Evolutionary conservation across 1,284 basidiomycete genomes (phyloP), one percentile per base, ranked within the genome.

Genomic region (Flammula alnicola): DNA sequence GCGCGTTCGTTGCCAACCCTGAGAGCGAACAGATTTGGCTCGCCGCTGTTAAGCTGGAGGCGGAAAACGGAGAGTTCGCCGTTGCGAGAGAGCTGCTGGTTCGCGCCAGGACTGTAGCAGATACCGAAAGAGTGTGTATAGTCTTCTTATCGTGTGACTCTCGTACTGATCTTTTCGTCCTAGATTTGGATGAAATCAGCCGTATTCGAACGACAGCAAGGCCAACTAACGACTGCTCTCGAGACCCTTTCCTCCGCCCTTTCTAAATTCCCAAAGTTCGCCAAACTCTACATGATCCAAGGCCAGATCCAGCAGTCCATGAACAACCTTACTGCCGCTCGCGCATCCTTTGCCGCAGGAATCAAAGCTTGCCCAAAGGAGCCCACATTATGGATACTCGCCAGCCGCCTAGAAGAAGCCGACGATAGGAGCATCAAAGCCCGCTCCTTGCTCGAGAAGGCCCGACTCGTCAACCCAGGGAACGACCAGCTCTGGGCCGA

Each of bases 101-200:
- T 46, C 87, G 95, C 55, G 96, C 96, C 5, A 77, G 95, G 47
- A 86, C 83, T 10, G 91, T 96, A 19, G 95, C 95, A 0, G 89
- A 93, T 61, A 96, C 95, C 0, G 88, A 95, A 60, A 75, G 94
- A 66, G 95, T 95, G 56, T 60, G 85, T 72, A 16, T 37, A 39
- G 42, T 19, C 31, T 37, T 41, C 29, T 25, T 27, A 19, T 16
- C 16, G 14, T 14, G 31, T 29, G 3, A 27, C 3, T 6, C 35
- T 9, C 11, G 20, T 19, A 41, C 26, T 42, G 10, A 22, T 36
- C 14, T 36, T 1, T 35, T 32, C 7, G 30, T 37, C 44, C 41
- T 55, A 95, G 93, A 95, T 97, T 47, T 99, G 96, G 96, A 93
- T 98, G 91, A 99, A 99, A 69, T 94, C 91, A 4, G 95, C 91